These are phyloP conservation scores for Lumnitzera racemosa DNA, from an alignment of 345 rosid species.

Conservation along the genomic window DNA sequence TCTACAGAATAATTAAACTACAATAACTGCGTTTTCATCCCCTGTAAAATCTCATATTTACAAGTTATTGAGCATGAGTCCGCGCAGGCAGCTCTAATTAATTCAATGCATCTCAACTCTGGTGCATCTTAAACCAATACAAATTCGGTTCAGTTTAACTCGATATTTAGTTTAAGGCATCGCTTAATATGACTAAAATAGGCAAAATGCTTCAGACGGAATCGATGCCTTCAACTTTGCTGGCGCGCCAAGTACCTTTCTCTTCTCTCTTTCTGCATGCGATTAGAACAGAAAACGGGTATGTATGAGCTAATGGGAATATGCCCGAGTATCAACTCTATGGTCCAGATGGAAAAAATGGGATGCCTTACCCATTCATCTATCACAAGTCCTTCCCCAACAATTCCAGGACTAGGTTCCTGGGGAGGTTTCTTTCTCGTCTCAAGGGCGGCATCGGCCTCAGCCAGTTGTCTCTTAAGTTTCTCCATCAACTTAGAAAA, in stretches of 20 bases:
- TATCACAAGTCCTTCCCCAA: conserved; percentile 64
- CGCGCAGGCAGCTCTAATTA: no score
- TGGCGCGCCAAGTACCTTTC: conserved; percentile 66
- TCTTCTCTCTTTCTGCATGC: conserved; percentile 58
- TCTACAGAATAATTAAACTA: no score
- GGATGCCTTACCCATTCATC: conserved; percentile 59
- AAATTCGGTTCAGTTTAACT: no score
- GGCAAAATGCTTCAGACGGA: conserved; percentile 21
- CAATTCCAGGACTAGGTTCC: conserved; percentile 35
- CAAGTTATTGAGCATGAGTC: no score
- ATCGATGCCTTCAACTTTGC: conserved; percentile 43
- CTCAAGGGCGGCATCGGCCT: conserved; percentile 58
- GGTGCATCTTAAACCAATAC: no score
- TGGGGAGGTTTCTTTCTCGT: conserved; percentile 51
- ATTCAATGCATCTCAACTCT: no score
- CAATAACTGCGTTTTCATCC: no score
- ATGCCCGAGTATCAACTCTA: background rate
- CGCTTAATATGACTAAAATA: conserved; percentile 1
- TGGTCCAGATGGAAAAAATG: background rate
- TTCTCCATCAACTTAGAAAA: conserved; percentile 40
- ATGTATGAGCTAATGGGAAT: background rate
- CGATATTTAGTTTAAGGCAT: background rate
- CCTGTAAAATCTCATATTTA: no score
- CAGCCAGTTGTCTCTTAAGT: conserved; percentile 49
- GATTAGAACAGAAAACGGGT: no score